A percentile compares a stretch with the other conserved stretches of the same genome.
Evolutionary conservation across 2,329 filamentous ascomycete genomes (phyloP).

Genomic region (Cucurbitaria berberidis): DNA sequence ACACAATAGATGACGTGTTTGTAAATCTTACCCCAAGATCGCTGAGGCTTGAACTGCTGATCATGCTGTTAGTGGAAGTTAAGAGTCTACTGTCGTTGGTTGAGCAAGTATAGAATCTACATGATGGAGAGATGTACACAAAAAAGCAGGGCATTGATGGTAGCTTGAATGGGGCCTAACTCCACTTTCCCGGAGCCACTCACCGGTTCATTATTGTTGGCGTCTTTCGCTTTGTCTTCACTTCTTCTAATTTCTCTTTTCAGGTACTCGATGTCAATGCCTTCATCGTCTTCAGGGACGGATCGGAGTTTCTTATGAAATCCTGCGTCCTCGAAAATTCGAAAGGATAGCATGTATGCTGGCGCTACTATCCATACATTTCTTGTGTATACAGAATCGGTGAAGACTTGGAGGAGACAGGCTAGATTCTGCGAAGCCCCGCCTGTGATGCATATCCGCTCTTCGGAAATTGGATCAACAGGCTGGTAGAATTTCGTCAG

Average conservation of each 20-base stretch:
- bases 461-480: conserved; percentile 52
- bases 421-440: conserved; percentile 85
- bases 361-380: conserved; percentile 83
- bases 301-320: conserved; percentile 71
- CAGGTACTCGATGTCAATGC: conserved; percentile 71
- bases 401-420: conserved; percentile 77
- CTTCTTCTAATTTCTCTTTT: conserved; percentile 58
- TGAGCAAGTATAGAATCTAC: not conserved
- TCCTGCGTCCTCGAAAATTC: conserved; percentile 82
- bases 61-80: conserved; percentile 15
- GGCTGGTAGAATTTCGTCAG: conserved; percentile 67
- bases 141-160: not conserved
- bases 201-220: conserved; percentile 54
- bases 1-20: conserved; percentile 87
- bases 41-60: conserved; percentile 63
- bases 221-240: conserved; percentile 51
- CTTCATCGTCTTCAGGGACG: conserved; percentile 78
- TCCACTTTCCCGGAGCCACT: conserved; percentile 17
- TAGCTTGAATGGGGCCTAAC: not conserved
- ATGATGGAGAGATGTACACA: not conserved
- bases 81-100: not conserved
- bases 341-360: conserved; percentile 81
- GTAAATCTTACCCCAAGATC: conserved; percentile 76
- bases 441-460: conserved; percentile 79
- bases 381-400: conserved; percentile 76